Base-by-base conservation (phyloP, 208 protist genomes). In the Crithidia fasciculata region DNA sequence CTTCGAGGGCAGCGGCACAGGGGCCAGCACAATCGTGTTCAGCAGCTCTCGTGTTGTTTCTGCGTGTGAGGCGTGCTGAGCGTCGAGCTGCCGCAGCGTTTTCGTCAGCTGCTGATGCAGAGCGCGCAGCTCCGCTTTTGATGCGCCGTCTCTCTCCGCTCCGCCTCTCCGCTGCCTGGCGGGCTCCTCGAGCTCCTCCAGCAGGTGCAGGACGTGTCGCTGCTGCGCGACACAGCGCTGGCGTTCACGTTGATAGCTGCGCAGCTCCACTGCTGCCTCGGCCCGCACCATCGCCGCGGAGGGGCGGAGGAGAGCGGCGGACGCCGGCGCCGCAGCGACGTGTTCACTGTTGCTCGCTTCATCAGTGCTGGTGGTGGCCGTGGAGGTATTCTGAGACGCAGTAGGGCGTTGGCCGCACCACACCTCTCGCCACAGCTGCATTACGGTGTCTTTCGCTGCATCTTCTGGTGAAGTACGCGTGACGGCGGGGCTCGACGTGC, bases 251-350 rank as follows among this genome's bases (percentile, higher is more conserved):
- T 74, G n/a, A 7, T 59, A 69, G 53, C 55, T 80, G 2, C 18
- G 18, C 61, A 73, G 55, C 28, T 53, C 47, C 16, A 74, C 37
- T 4, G 6, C 41, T 7, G 55, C 47, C 5, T 74, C 59, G 15
- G 74, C 68, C n/a, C 43, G 53, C 47, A 70, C 61, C 62, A 74
- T 71, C 49, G 70, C 54, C 10, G 43, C 50, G 12, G 45, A 15
- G 45, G 45, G 45, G 9, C 45, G 45, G 9, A 49, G 45, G 12
- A 8, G 45, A 28, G 28, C 28, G 1, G 28, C 28, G 28, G 28
- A 28, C 28, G 28, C 28, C 28, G 28, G 28, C 28, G 28, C 28
- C 28, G 28, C 28, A 0, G 28, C 28, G 1, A 1, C 28, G 28
- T 28, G 28, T 28, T 28, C 28, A 28, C 28, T 2, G 74, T 79